Conservation (phyloP, 2,329 filamentous ascomycete genomes). For the Epichloe typhina region DNA sequence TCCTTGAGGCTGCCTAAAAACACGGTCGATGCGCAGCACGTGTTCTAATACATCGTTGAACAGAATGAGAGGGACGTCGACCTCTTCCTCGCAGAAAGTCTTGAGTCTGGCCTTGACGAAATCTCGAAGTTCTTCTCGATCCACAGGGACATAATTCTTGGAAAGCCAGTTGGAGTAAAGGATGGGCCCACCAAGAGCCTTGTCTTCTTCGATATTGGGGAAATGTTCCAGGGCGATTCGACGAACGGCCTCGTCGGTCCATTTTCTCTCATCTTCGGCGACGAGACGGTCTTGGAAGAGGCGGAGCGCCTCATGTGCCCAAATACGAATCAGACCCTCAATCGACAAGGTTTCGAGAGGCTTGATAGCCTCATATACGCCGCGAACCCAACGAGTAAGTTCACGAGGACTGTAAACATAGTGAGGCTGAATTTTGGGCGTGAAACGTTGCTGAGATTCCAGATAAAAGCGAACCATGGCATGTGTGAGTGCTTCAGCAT, state of each 20-base stretch:
- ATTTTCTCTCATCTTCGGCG: constrained; percentile 81
- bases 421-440: constrained; percentile 90
- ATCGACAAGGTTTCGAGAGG: constrained; percentile 78
- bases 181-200: constrained; percentile 83
- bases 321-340: constrained; percentile 89
- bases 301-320: constrained; percentile 92
- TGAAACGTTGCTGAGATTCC: constrained; percentile 89
- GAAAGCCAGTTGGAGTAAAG: constrained; percentile 99
- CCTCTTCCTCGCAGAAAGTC: constrained; percentile 98
- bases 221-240: constrained; percentile 85
- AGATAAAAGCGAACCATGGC: constrained; percentile 97
- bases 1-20: constrained; percentile 95
- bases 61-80: constrained; percentile 95
- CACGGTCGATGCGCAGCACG: constrained; percentile 92
- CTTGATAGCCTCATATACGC: constrained; percentile 91
- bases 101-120: constrained; percentile 95
- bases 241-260: constrained; percentile 82
- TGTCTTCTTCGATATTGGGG: constrained; percentile 84
- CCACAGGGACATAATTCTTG: constrained; percentile 95
- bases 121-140: constrained; percentile 85
- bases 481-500: constrained; percentile 84
- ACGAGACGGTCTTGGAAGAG: constrained; percentile 97
- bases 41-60: constrained; percentile 99
- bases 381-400: constrained; percentile 91
- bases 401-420: constrained; percentile 99